phyloP scores from a whole-genome alignment of 345 rosid species.

The Pugionium dolabratum region DNA sequence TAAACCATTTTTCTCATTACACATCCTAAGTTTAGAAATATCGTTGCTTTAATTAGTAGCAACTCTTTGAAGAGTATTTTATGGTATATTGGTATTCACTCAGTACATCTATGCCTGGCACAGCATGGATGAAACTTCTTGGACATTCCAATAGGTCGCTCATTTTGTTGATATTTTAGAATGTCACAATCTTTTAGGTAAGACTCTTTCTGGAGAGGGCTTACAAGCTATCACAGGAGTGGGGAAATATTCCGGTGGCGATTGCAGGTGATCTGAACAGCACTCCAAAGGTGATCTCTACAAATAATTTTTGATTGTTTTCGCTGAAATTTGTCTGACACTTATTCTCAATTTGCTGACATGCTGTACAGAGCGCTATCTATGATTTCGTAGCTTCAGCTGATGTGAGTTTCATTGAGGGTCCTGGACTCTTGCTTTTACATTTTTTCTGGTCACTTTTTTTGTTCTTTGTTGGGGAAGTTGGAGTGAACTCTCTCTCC shows the following conservation, averaged over 20 bases:
- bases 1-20: conserved; percentile 8
- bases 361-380: conserved; percentile 89
- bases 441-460: neutral
- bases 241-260: conserved; percentile 69
- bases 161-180: conserved; percentile 14
- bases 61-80: conserved; percentile 6
- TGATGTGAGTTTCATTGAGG: conserved; percentile 58
- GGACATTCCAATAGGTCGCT: conserved; percentile 5
- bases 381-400: conserved; percentile 80
- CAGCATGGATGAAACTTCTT: neutral
- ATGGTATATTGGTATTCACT: conserved; percentile 19
- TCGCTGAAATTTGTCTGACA: conserved; percentile 16
- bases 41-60: neutral
- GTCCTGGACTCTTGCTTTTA: conserved; percentile 15
- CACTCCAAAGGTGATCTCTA: conserved; percentile 65
- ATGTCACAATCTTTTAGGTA: conserved; percentile 48
- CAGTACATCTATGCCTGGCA: conserved; percentile 16
- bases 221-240: conserved; percentile 67
- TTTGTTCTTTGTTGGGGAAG: neutral
- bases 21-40: conserved; percentile 3
- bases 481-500: conserved; percentile 19
- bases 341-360: conserved; percentile 36
- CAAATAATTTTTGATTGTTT: neutral
- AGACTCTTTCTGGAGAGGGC: conserved; percentile 77
- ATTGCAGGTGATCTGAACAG: conserved; percentile 50